phyloP scores from a whole-genome alignment of 345 rosid species.

The Syzygium aromaticum region DNA sequence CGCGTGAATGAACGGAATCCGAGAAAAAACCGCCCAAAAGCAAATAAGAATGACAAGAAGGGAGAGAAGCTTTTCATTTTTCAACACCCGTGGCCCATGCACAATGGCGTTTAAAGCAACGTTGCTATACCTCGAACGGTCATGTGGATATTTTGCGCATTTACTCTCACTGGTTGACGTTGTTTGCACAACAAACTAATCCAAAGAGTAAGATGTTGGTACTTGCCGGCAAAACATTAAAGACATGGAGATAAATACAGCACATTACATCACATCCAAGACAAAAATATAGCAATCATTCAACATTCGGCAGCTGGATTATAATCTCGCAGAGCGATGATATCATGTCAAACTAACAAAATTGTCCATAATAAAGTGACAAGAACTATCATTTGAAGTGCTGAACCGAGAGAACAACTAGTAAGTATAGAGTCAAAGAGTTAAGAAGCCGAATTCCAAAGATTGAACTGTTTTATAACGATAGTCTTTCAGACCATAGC shows the following conservation, averaged over 20 bases:
- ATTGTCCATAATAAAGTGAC: background rate
- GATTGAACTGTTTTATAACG: background rate
- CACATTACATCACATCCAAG: background rate
- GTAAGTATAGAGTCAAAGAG: background rate
- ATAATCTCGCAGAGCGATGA: background rate
- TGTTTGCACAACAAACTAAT: constrained; percentile 22
- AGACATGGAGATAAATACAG: background rate
- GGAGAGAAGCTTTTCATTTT: too few relatives aligned
- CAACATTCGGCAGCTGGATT: background rate
- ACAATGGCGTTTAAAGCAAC: too few relatives aligned
- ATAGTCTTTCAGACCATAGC: background rate
- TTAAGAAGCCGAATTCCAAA: background rate
- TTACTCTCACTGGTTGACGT: too few relatives aligned
- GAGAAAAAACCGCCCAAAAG: too few relatives aligned
- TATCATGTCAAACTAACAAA: background rate
- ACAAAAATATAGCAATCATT: background rate
- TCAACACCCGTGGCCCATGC: too few relatives aligned
- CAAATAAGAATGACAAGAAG: too few relatives aligned
- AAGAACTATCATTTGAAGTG: background rate
- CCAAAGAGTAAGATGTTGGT: constrained; percentile 64
- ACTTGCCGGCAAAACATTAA: constrained; percentile 30
- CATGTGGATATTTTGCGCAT: too few relatives aligned
- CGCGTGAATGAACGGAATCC: too few relatives aligned
- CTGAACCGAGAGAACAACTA: background rate
- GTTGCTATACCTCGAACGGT: too few relatives aligned